These are phyloP conservation scores for Pyronema omphalodes DNA, from an alignment of 495 filamentous ascomycete genomes.

Conservation along the genomic window DNA sequence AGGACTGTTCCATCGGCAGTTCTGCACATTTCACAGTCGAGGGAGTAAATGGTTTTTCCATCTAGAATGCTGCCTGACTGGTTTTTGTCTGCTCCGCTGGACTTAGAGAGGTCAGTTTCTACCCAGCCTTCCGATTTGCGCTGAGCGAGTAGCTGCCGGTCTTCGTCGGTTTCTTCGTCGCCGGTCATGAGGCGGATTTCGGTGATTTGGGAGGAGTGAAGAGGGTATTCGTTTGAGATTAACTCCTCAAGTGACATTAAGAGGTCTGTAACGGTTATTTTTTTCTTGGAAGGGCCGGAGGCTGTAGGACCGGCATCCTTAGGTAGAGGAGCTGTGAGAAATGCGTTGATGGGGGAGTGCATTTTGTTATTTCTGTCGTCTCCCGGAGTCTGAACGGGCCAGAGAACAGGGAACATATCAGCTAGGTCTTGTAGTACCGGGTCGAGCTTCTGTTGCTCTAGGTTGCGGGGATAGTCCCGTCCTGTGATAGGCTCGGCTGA, in stretches of 20 bases:
- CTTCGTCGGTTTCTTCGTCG: constrained; percentile 17
- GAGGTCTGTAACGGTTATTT: constrained; percentile 62
- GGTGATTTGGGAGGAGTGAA: constrained; percentile 51
- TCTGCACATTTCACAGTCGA: constrained; percentile 95
- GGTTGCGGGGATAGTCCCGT: constrained; percentile 42
- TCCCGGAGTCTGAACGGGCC: constrained; percentile 73
- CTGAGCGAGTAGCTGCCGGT: constrained; percentile 26
- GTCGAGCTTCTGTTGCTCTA: constrained; percentile 43
- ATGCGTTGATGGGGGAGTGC: constrained; percentile 63
- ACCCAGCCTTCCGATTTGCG: constrained; percentile 54
- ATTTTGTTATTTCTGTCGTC: constrained; percentile 63
- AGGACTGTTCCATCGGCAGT: constrained; percentile 59
- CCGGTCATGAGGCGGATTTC: background rate
- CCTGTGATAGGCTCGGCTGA: background rate
- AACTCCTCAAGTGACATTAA: constrained; percentile 52
- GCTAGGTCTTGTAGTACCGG: constrained; percentile 47
- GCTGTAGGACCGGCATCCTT: constrained; percentile 29
- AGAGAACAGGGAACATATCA: constrained; percentile 70
- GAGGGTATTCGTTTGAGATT: constrained; percentile 57
- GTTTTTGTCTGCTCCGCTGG: constrained; percentile 53
- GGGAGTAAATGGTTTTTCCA: constrained; percentile 58
- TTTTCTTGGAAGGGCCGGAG: constrained; percentile 36
- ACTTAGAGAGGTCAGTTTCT: constrained; percentile 45
- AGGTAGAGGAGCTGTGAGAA: constrained; percentile 52
- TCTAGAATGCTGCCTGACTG: constrained; percentile 66